These are phyloP conservation scores for Crucihimalaya himalaica DNA, from an alignment of 345 rosid species.

Conservation along the genomic window DNA sequence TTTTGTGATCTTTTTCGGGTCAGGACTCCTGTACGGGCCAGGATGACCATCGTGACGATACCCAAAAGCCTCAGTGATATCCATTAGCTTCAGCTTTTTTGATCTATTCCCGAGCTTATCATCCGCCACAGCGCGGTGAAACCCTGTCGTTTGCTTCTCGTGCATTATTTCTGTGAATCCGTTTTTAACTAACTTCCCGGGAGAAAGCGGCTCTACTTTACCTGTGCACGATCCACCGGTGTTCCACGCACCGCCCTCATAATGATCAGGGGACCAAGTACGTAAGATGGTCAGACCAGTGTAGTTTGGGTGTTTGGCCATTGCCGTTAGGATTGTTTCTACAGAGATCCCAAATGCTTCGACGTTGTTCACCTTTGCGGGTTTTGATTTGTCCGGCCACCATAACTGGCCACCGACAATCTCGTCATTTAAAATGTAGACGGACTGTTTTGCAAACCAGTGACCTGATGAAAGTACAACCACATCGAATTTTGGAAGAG, in stretches of 20 bases:
- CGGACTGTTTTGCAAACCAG: conserved; percentile 95
- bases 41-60: conserved; percentile 97
- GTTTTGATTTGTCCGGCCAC: conserved; percentile 74
- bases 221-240: conserved; percentile 95
- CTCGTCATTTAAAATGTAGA: conserved; percentile 70
- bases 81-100: conserved; percentile 68
- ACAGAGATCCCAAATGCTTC: conserved; percentile 88
- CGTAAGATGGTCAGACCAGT: conserved; percentile 75
- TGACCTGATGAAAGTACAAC: conserved; percentile 87
- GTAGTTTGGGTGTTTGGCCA: conserved; percentile 66
- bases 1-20: conserved; percentile 78
- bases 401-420: conserved; percentile 93
- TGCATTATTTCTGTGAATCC: conserved; percentile 75
- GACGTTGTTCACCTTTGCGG: conserved; percentile 66
- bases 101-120: conserved; percentile 50
- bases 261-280: conserved; percentile 89
- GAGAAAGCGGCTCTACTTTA: conserved; percentile 60
- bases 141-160: conserved; percentile 69
- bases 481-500: conserved; percentile 64
- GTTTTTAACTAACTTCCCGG: conserved; percentile 67
- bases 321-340: conserved; percentile 64
- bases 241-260: conserved; percentile 95
- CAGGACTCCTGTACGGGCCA: conserved; percentile 81
- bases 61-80: conserved; percentile 69
- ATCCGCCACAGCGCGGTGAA: conserved; percentile 46